Percentiles rank a stretch among this genome's conserved stretches.
Evolutionary conservation across 2,329 filamentous ascomycete genomes (phyloP).

Genomic region (Colletotrichum karsti): DNA sequence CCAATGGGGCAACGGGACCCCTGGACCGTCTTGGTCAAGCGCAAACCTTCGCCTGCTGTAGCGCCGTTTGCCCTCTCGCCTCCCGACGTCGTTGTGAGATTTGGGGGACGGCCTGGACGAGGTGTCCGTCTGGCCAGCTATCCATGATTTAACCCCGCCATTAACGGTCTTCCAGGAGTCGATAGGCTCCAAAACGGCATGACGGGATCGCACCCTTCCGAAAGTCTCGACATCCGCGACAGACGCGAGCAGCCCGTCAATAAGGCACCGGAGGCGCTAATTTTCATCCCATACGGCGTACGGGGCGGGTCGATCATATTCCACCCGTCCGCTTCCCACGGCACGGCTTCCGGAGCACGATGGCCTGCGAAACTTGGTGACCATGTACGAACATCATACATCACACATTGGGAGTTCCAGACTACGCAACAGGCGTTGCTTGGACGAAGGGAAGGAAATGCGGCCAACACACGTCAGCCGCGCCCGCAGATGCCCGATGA

Average conservation of each 20-base stretch:
- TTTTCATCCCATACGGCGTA: not conserved
- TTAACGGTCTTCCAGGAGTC: not conserved
- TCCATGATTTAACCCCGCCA: not conserved
- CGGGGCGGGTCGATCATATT: not conserved
- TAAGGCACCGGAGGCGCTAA: not conserved
- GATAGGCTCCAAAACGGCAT: not conserved
- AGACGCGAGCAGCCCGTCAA: not conserved
- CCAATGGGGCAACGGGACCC: slow-evolving; percentile 7
- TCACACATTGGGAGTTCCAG: not conserved
- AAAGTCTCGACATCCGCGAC: not conserved
- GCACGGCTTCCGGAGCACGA: not conserved
- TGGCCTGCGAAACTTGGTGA: not conserved
- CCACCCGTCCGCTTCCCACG: not conserved
- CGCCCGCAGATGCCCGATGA: not conserved
- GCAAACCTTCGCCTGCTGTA: slow-evolving; percentile 3
- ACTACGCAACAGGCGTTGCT: not conserved
- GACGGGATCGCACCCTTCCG: not conserved
- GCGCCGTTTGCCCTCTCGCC: not conserved
- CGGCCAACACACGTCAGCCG: not conserved
- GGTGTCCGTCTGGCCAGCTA: not conserved
- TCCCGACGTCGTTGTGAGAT: no score
- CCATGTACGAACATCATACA: not conserved
- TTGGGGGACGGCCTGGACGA: not conserved
- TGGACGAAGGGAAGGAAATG: not conserved
- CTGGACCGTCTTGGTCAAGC: not conserved